Evolutionary conservation across 2,329 filamentous ascomycete species (phyloP).

Genomic region (Penicillium sp.): DNA sequence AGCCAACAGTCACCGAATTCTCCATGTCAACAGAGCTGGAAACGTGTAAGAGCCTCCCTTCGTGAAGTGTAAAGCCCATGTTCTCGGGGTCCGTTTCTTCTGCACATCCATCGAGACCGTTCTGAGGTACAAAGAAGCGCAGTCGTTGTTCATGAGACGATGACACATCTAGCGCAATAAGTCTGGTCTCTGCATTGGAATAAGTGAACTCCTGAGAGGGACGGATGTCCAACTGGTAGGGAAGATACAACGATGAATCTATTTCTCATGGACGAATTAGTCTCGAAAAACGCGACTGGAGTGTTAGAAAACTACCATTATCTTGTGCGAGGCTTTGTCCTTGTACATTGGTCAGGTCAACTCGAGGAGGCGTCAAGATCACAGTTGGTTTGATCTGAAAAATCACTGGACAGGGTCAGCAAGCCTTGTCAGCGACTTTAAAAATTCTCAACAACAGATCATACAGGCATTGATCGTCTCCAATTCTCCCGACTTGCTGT

Average conservation of each 20-base stretch:
- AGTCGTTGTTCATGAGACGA: constrained; percentile 49
- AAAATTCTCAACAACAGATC: constrained; percentile 9
- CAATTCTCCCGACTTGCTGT: constrained; percentile 67
- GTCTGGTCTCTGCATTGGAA: constrained; percentile 63
- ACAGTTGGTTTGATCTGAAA: constrained; percentile 61
- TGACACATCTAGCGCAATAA: constrained; percentile 59
- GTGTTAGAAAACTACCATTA: constrained; percentile 18
- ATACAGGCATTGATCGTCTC: constrained; percentile 62
- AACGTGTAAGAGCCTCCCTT: constrained; percentile 66
- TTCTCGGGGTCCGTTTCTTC: constrained; percentile 41
- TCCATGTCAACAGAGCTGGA: constrained; percentile 71
- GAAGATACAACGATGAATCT: constrained; percentile 54
- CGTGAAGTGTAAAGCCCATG: constrained; percentile 52
- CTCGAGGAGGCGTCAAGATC: constrained; percentile 56
- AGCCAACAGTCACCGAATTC: constrained; percentile 72
- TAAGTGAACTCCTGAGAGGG: constrained; percentile 71
- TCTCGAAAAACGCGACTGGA: background rate
- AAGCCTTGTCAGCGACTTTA: background rate
- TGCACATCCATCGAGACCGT: constrained; percentile 45
- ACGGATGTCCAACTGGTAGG: constrained; percentile 65
- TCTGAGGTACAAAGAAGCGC: constrained; percentile 62
- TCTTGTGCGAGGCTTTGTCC: constrained; percentile 46
- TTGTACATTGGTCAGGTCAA: constrained; percentile 44
- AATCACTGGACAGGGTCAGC: constrained; percentile 50
- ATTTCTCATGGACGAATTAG: background rate